Evolutionary conservation across 345 rosid species (phyloP), one percentile per base, ranked within the genome.

Genomic region (Eucalyptus guilfoylei): DNA sequence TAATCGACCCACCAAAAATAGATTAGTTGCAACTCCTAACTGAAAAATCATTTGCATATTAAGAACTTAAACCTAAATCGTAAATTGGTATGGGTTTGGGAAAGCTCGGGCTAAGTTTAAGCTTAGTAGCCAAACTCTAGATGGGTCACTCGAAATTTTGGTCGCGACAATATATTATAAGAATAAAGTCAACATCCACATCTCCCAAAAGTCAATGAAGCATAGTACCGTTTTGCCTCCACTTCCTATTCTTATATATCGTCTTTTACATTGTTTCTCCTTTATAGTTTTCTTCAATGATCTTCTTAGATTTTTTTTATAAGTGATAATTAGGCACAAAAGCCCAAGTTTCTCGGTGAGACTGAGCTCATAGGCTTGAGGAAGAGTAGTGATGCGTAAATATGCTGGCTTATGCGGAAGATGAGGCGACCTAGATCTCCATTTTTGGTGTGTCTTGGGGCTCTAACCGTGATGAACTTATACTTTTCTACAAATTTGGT

Each of bases 21-120:
- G 0, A 49, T 49, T 2, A 49, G 0, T 5, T 3, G 3, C 1
- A 0, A 49, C 13, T 49, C 17, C 1, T 49, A 49, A 49, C 3
- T 49, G 7, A 49, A 14, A 49, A 49, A 49, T 14, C 17, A 49
- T 49, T 49, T 49, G 17, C 16, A 49, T 49, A 0, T 49, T 49
- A 49, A 49, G 7, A 48, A 48, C 14, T 48, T 48, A 48, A 48
- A 12, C 12, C 5, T 48, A 42, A 45, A 11, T 45, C 47, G 1
- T 11, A 11, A 45, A 49, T 14, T 49, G 3, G 2, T 47, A 47
- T 47, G 49, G 14, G 49, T 47, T 47, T 47, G 5, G 14, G 17
- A 14, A 6, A 49, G 1, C 3, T 0, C 50, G 0, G 14, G 50
- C 17, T 49, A 49, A 49, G 17, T 14, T 49, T 49, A 49, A 3